Conservation (phyloP, 164 flowering plant species). For the Cinnamomum chago region DNA sequence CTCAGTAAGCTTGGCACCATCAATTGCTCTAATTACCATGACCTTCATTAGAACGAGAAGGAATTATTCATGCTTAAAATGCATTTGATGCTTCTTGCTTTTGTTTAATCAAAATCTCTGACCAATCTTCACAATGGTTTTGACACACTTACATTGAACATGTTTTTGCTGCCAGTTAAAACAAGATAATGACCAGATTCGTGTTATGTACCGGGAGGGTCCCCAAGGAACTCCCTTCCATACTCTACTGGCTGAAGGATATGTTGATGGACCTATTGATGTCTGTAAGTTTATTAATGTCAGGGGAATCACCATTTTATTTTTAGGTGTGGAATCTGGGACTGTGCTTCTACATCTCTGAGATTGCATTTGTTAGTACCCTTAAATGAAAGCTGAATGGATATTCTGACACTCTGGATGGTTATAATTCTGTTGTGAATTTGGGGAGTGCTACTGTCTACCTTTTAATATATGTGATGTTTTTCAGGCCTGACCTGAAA, state of each 20-base stretch:
- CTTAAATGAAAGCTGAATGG: neutral
- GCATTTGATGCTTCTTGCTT: neutral
- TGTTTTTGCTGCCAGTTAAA: constrained; percentile 45
- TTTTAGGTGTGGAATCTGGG: neutral
- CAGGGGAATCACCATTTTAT: neutral
- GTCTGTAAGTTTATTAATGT: constrained; percentile 54
- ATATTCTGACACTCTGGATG: neutral
- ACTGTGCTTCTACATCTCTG: neutral
- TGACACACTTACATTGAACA: neutral
- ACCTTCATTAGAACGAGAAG: neutral
- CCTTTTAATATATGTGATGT: neutral
- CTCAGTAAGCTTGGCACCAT: too few species aligned
- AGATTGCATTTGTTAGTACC: neutral
- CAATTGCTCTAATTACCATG: too few species aligned
- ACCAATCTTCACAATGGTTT: too few species aligned
- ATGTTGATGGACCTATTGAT: constrained; percentile 76
- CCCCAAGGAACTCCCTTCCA: constrained; percentile 80
- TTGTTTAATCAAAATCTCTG: neutral
- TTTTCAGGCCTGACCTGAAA: neutral
- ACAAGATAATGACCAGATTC: constrained; percentile 72
- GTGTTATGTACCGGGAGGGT: constrained; percentile 94
- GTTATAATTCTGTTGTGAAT: neutral
- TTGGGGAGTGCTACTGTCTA: neutral
- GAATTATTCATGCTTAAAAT: neutral
- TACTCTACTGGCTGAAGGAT: constrained; percentile 86